A percentile compares a stretch with the other conserved stretches of the same genome.
phyloP scores from a whole-genome alignment of 2,329 filamentous ascomycete species.

The Penicillium sp. region DNA sequence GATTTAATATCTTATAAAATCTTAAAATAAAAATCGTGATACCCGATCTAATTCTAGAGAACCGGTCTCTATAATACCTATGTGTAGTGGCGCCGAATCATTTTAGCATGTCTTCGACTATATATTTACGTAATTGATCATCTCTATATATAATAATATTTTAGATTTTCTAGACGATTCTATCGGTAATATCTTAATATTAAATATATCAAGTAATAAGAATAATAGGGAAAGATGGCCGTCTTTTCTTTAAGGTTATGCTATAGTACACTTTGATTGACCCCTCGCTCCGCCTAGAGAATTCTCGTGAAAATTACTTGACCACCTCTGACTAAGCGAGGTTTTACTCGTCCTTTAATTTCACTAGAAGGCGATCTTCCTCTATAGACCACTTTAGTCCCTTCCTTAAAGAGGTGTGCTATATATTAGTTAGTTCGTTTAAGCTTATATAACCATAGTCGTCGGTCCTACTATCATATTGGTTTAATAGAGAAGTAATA shows the following conservation, averaged over 20 bases:
- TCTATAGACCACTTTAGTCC: slow-evolving; percentile 17
- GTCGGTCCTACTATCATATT: not conserved
- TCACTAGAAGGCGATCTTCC: slow-evolving; percentile 12
- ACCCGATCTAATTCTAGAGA: not conserved
- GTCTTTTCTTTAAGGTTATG: slow-evolving; percentile 14
- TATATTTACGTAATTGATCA: not conserved
- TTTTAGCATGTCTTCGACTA: not conserved
- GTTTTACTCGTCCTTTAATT: slow-evolving; percentile 17
- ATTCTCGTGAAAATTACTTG: slow-evolving; percentile 11
- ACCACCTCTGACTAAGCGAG: slow-evolving; percentile 21
- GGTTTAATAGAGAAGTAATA: not conserved
- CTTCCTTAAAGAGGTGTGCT: slow-evolving; percentile 10
- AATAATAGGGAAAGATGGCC: slow-evolving; percentile 1
- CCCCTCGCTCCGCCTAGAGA: slow-evolving; percentile 14
- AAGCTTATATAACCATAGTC: slow-evolving; percentile 14
- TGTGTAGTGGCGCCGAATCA: not conserved
- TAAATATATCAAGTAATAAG: not conserved
- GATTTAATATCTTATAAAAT: not conserved
- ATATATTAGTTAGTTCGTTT: not conserved
- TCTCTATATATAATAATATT: not conserved
- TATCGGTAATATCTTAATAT: not conserved
- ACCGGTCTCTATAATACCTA: not conserved
- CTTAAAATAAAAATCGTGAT: not conserved
- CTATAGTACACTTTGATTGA: slow-evolving; percentile 20
- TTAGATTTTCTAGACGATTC: not conserved